Percentiles rank a stretch among this genome's conserved stretches.
Conservation (phyloP, 1,284 basidiomycete genomes). For the Trametes versicolor region DNA sequence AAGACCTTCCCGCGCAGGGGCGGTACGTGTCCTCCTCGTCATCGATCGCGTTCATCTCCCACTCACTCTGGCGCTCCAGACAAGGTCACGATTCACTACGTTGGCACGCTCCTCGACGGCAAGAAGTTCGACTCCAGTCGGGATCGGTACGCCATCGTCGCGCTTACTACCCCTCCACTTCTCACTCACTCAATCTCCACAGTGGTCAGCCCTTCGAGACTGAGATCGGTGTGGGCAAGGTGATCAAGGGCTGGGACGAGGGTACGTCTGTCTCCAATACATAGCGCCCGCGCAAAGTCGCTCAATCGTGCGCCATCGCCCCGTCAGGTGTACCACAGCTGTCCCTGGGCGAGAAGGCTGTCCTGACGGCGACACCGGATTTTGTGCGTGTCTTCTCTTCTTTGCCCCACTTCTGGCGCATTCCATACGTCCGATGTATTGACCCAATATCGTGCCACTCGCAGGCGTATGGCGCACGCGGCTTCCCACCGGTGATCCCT, state of each 20-base stretch:
- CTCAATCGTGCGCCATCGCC: conserved; percentile 32
- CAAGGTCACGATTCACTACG: conserved; percentile 75
- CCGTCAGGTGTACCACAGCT: conserved; percentile 75
- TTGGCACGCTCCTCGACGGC: conserved; percentile 72
- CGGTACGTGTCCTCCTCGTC: conserved; percentile 48
- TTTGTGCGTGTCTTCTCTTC: conserved; percentile 58
- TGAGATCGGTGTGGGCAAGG: conserved; percentile 81
- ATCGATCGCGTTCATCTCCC: conserved; percentile 15
- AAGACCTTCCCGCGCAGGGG: conserved; percentile 55
- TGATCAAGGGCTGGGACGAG: conserved; percentile 94
- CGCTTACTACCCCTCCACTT: conserved; percentile 1
- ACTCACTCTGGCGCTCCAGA: conserved; percentile 45
- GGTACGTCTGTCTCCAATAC: conserved; percentile 57
- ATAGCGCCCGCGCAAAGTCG: conserved; percentile 4
- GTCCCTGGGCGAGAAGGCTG: conserved; percentile 82
- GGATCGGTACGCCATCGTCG: conserved; percentile 56
- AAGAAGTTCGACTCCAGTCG: conserved; percentile 76
- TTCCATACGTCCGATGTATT: conserved; percentile 18
- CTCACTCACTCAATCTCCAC: conserved; percentile 7
- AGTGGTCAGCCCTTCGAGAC: conserved; percentile 76
- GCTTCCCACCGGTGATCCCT: conserved; percentile 87
- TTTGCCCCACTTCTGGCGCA: conserved; percentile 8
- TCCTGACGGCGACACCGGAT: conserved; percentile 72
- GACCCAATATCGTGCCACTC: conserved; percentile 6
- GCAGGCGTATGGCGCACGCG: conserved; percentile 75